Percentiles rank a stretch among this genome's conserved stretches.
These are phyloP conservation scores for Fusarium scirpi DNA, from an alignment of 2,329 filamentous ascomycete genomes.

Conservation along the genomic window DNA sequence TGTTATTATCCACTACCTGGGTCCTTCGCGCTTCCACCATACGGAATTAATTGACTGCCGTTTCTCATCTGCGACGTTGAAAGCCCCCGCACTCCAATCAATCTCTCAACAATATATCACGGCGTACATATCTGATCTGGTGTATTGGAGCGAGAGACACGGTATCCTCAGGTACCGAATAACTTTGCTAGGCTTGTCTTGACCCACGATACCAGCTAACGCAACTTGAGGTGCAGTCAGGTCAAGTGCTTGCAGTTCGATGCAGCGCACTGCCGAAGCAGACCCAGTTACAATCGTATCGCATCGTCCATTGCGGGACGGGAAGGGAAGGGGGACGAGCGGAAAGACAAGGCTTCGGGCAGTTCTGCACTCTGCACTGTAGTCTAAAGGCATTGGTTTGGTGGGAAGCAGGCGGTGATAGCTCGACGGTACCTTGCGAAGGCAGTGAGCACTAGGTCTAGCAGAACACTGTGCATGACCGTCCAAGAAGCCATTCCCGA, in stretches of 20 bases:
- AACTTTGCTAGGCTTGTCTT: not conserved
- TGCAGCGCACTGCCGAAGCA: slow-evolving; percentile 37
- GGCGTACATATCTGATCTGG: slow-evolving; percentile 34
- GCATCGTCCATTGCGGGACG: slow-evolving; percentile 29
- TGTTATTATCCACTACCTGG: slow-evolving; percentile 46
- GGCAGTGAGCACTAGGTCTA: slow-evolving; percentile 44
- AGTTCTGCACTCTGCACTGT: not conserved
- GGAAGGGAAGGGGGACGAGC: slow-evolving; percentile 22
- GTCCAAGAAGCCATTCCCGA: slow-evolving; percentile 35
- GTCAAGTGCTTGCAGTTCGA: slow-evolving; percentile 33
- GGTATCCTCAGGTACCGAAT: not conserved
- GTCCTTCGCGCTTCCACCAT: slow-evolving; percentile 21
- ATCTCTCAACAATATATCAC: slow-evolving; percentile 32
- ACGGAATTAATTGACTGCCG: slow-evolving; percentile 22
- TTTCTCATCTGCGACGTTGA: slow-evolving; percentile 41
- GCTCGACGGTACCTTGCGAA: slow-evolving; percentile 26
- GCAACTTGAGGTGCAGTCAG: slow-evolving; percentile 25
- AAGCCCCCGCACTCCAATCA: slow-evolving; percentile 31
- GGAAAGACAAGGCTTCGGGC: slow-evolving; percentile 28
- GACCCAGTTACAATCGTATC: slow-evolving; percentile 28
- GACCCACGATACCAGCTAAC: slow-evolving; percentile 3
- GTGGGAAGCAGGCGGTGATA: slow-evolving; percentile 30
- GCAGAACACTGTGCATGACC: slow-evolving; percentile 37
- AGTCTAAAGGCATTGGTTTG: slow-evolving; percentile 16
- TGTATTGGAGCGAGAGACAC: slow-evolving; percentile 1